Percentiles rank a stretch among this genome's conserved stretches.
phyloP scores from a whole-genome alignment of 129 eudicot species.

The Ambrosia artemisiifolia region DNA sequence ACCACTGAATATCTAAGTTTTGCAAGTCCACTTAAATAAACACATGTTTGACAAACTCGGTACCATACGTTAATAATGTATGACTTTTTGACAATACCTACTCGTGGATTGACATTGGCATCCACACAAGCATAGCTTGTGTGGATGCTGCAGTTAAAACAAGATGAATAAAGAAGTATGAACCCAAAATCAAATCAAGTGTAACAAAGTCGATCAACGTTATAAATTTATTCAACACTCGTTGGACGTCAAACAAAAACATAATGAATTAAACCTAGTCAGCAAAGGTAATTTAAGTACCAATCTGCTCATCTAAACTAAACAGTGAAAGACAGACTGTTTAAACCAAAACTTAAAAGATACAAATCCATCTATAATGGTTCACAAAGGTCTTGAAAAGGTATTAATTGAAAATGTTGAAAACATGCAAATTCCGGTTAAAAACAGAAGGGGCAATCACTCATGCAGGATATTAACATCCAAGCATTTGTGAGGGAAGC shows the following conservation, averaged over 20 bases:
- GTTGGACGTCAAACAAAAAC: conserved; percentile 4
- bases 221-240: background rate
- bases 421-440: background rate
- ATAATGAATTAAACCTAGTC: background rate
- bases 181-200: background rate
- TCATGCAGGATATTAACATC: conserved; percentile 6
- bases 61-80: background rate
- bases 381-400: background rate
- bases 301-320: too few species aligned
- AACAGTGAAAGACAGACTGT: too few species aligned
- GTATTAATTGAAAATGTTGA: background rate
- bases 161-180: background rate
- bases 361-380: background rate
- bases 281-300: background rate
- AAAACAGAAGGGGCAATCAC: background rate
- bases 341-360: background rate
- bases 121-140: background rate
- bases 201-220: background rate
- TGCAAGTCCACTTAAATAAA: background rate
- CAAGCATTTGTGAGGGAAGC: conserved; percentile 11
- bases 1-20: too few species aligned
- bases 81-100: background rate
- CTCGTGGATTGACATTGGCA: background rate
- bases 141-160: background rate
- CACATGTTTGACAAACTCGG: background rate